Base-by-base conservation (phyloP, 129 eudicot genomes). In the Chrysanthemum seticuspe region DNA sequence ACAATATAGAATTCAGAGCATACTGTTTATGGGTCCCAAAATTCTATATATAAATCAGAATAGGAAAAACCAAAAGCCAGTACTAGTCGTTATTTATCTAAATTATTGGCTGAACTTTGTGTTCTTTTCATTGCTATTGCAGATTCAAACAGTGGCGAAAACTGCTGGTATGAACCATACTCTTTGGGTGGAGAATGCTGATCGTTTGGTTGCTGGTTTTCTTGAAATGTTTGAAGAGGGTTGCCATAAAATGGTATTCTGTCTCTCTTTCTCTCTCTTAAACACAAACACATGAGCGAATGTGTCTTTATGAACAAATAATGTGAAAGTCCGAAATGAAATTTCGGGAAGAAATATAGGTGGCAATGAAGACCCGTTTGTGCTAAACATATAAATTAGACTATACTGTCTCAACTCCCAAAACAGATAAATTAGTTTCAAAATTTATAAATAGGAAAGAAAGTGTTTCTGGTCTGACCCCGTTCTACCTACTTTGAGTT, bases 171-270 rank as follows among this genome's bases (percentile, higher is more conserved):
- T 76, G 81, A 81, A 82, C 69, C 93, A 85, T 55, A 90, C 84
- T 77, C 84, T 86, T 66, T 94, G 98, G 98, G 95, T 94, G 55
- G 98, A 94, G 76, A 94, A 94, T 65, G 98, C 98, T 65, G 98
- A 94, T 78, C 88, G 96, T n/a, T 74, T 85, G 97, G 98, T 94
- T 70, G 98, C 97, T 55, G 98, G 98, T 59, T 94, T 94, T 73
- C 97, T 94, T 44, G 98, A 90, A 84, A 94, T 86, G 97, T 94
- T 94, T 68, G 97, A 94, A 84, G 98, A 94, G 83, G 82, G 97
- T 77, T 94, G 97, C 85, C 98, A 94, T 74, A 87, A 88, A 83
- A 90, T 94, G 98, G 98, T 94, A 65, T 65, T 68, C 34, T 36
- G 62, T 57, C 49, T 51, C 44, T 40, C 40, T 62, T 70, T 60